Base-by-base conservation (phyloP, 2,329 filamentous ascomycete species). In the Penicillium palitans region DNA sequence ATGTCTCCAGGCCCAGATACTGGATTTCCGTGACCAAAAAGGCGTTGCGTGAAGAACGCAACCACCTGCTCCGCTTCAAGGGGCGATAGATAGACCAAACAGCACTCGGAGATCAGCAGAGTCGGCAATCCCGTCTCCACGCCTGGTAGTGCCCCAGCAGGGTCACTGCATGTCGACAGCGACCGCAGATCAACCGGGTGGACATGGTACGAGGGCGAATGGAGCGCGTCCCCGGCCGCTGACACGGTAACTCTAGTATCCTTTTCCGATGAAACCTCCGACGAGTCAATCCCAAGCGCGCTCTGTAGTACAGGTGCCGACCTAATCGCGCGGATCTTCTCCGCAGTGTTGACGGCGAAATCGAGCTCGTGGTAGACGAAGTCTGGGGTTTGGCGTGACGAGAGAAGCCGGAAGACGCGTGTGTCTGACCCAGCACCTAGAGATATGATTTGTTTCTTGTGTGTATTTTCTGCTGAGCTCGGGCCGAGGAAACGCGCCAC, bases 401-500 rank as follows among this genome's bases (percentile, higher is more conserved):
- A 76, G 59, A 90, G 82, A 1, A 97, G 78, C 21, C 91, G 87
- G 70, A 97, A 92, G 59, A 87, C 89, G 17, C 95, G 85, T 7
- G 95, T 98, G 72, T 99, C 95, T 12, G 93, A 96, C 25, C 95
- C 95, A 17, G 95, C 93, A 31, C 95, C 95, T 0, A 99, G 83
- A 0, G 93, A 97, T 60, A 99, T 83, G 59, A 99, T 91, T 72
- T 99, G 95, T 72, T 78, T 76, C 60, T 66, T 68, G 9, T 64
- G 46, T 58, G 13, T 27, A 42, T 58, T 35, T 64, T 63, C 4
- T 66, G 67, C 39, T 69, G 66, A 52, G 37, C 33, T 61, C 2
- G 72, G 68, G 4, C 78, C 72, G 13, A 98, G 79, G 68, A 98
- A 98, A 8, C 79, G 80, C 52, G 84, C 74, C 41, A 98, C 85